Conservation (phyloP, 2,329 filamentous ascomycete genomes). For the Colletotrichum plurivorum region DNA sequence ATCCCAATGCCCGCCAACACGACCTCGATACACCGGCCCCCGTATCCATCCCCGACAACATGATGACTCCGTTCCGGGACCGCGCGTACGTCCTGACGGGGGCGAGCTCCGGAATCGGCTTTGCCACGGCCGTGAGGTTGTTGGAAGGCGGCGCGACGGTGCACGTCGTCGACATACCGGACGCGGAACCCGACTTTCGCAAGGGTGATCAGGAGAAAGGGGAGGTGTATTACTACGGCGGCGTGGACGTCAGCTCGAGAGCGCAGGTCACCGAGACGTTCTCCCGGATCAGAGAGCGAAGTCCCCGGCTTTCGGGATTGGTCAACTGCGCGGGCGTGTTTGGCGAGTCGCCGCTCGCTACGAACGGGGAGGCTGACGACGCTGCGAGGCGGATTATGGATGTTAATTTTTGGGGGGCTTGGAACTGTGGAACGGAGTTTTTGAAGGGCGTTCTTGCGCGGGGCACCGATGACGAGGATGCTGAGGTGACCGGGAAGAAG, state of each 20-base stretch:
- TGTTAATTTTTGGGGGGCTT: not conserved
- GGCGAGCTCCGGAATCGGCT: constrained; percentile 62
- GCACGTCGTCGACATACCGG: no score
- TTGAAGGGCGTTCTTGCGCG: not conserved
- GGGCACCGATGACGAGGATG: not conserved
- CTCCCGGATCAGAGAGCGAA: not conserved
- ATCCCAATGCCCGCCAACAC: no score
- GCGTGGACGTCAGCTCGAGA: not conserved
- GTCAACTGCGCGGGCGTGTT: not conserved
- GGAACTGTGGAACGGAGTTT: not conserved
- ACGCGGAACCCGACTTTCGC: no score
- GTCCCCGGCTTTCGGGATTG: not conserved
- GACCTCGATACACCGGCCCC: no score
- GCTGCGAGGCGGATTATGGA: not conserved
- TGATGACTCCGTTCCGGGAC: not conserved
- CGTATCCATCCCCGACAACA: not conserved
- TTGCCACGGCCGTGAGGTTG: constrained; percentile 60
- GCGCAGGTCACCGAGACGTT: not conserved
- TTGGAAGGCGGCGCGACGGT: constrained; percentile 39
- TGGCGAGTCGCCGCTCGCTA: not conserved
- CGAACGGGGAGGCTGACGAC: not conserved
- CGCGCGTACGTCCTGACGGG: constrained; percentile 54
- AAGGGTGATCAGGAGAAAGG: not conserved
- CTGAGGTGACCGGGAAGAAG: no score
- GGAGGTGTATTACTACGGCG: not conserved